Evolutionary conservation across 2,329 filamentous ascomycete species (phyloP).

Genomic region (Plectosphaerella plurivora): DNA sequence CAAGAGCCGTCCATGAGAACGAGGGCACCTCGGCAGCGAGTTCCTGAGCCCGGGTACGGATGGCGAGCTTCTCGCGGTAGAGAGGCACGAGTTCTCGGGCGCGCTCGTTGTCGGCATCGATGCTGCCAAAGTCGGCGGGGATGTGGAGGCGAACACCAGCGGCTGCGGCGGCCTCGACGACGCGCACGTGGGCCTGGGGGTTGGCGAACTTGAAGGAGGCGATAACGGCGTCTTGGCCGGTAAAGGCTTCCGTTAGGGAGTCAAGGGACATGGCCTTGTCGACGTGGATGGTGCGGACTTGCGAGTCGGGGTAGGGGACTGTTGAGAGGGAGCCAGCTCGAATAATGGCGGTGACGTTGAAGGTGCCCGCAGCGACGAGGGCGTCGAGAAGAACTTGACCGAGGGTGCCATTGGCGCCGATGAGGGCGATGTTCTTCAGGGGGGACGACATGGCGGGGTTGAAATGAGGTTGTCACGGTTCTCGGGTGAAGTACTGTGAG

Average conservation of each 20-base stretch:
- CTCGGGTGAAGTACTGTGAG: too few relatives aligned
- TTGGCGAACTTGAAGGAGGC: constrained; percentile 25
- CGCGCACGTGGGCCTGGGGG: constrained; percentile 24
- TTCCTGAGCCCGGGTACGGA: constrained; percentile 23
- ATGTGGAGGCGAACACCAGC: constrained; percentile 30
- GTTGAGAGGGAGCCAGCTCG: constrained; percentile 25
- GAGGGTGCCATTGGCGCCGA: constrained; percentile 32
- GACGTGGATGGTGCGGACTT: constrained; percentile 17
- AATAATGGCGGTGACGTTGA: constrained; percentile 26
- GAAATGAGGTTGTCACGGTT: background rate
- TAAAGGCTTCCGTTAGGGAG: constrained; percentile 23
- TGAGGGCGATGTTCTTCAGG: constrained; percentile 25
- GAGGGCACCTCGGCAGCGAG: constrained; percentile 15
- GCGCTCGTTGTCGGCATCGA: constrained; percentile 25
- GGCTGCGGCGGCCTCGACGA: constrained; percentile 29
- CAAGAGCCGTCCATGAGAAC: constrained; percentile 32
- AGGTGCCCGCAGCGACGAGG: constrained; percentile 21
- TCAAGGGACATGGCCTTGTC: constrained; percentile 23
- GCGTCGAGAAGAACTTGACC: constrained; percentile 25
- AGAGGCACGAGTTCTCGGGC: constrained; percentile 30
- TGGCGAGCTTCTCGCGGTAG: constrained; percentile 26
- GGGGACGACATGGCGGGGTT: constrained; percentile 19
- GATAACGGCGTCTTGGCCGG: constrained; percentile 30
- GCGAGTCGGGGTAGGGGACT: constrained; percentile 10
- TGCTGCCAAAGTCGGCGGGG: constrained; percentile 36